phyloP scores from a whole-genome alignment of 495 filamentous ascomycete genomes.

The Xylaria nigripes region DNA sequence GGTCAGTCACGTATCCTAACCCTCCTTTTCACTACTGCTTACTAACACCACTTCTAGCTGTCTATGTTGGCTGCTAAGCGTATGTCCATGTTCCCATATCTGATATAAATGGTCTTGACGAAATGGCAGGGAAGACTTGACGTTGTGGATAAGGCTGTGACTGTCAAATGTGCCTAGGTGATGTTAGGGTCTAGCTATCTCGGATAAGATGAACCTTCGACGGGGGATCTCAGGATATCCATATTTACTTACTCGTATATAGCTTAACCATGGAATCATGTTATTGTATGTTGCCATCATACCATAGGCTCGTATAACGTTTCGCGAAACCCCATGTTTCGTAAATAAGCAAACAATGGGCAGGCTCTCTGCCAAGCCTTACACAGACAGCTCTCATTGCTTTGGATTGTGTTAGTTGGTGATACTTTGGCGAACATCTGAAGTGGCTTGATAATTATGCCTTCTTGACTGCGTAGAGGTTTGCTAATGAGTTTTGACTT shows the following conservation, averaged over 20 bases:
- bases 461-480: no score
- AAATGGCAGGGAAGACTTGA: not conserved
- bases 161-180: not conserved
- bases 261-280: no score
- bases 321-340: no score
- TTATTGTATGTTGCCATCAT: no score
- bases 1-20: constrained; percentile 16
- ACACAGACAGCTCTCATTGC: no score
- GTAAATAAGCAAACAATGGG: no score
- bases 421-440: no score
- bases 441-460: no score
- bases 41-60: constrained; percentile 5
- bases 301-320: no score
- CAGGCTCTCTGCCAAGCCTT: no score
- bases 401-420: no score
- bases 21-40: not conserved
- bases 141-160: not conserved
- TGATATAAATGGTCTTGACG: not conserved
- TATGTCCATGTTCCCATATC: not conserved
- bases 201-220: not conserved
- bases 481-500: no score
- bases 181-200: not conserved
- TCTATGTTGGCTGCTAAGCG: constrained; percentile 18
- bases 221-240: not conserved
- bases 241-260: not conserved